Conservation (phyloP, 2,329 filamentous ascomycete species). For the Colletotrichum siamense region DNA sequence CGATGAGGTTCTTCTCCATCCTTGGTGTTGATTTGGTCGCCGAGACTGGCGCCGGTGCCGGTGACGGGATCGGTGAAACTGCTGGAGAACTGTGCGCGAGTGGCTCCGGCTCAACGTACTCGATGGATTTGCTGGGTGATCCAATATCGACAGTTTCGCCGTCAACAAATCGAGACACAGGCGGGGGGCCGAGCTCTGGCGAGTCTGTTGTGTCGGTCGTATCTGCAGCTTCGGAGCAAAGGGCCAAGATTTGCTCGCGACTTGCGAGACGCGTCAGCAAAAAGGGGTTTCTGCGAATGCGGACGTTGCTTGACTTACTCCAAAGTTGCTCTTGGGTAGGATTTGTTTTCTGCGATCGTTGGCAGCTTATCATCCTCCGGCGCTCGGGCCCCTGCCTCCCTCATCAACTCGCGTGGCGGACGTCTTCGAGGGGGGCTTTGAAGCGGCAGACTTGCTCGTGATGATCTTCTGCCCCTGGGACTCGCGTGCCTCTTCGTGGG, state of each 20-base stretch:
- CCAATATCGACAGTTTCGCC: slow-evolving; percentile 60
- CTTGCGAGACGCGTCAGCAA: slow-evolving; percentile 40
- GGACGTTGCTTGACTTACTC: slow-evolving; percentile 55
- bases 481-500: slow-evolving; percentile 52
- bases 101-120: background rate
- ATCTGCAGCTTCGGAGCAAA: slow-evolving; percentile 53
- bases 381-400: slow-evolving; percentile 57
- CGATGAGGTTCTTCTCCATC: background rate
- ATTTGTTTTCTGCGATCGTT: slow-evolving; percentile 73
- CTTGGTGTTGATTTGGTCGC: background rate
- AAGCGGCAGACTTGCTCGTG: slow-evolving; percentile 24
- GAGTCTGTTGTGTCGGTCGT: slow-evolving; percentile 56
- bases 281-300: background rate
- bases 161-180: slow-evolving; percentile 64
- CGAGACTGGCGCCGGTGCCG: background rate
- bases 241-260: slow-evolving; percentile 67
- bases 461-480: slow-evolving; percentile 8
- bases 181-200: slow-evolving; percentile 71
- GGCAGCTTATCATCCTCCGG: slow-evolving; percentile 62
- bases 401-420: slow-evolving; percentile 57
- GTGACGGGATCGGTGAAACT: background rate
- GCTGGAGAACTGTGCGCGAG: background rate
- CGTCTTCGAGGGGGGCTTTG: slow-evolving; percentile 61
- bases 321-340: slow-evolving; percentile 70
- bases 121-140: slow-evolving; percentile 41